Evolutionary conservation across 2,329 filamentous ascomycete genomes (phyloP).

Genomic region (Arthrobotrys sinensis): DNA sequence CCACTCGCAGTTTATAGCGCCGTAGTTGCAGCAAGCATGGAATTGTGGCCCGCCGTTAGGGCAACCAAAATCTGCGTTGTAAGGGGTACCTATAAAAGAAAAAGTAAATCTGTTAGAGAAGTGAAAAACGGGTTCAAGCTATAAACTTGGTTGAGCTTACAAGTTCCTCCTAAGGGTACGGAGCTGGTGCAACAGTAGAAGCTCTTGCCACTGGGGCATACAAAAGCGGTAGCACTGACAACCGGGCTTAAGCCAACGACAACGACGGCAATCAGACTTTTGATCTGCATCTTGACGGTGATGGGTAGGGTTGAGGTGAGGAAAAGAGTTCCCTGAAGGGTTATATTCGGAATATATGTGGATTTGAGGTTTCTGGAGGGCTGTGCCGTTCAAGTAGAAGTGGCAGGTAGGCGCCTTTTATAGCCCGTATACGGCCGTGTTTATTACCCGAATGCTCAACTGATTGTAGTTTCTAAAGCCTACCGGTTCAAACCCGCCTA

Average conservation of each 20-base stretch:
- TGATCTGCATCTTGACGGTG: conserved; percentile 35
- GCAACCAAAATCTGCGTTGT: neutral
- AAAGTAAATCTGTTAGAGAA: conserved; percentile 1
- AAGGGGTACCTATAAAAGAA: neutral
- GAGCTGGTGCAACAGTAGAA: conserved; percentile 48
- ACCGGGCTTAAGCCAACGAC: conserved; percentile 21
- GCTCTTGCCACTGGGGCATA: conserved; percentile 33
- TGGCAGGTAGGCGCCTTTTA: conserved; percentile 8
- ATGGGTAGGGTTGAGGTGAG: neutral
- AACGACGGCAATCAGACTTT: conserved; percentile 28
- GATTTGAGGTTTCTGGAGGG: neutral
- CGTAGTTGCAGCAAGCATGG: conserved; percentile 9
- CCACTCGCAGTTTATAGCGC: neutral
- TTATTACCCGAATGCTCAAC: conserved; percentile 6
- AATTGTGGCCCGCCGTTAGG: neutral
- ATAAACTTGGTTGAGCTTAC: conserved; percentile 10
- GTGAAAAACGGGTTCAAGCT: neutral
- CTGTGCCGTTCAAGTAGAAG: neutral
- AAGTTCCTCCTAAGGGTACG: conserved; percentile 11
- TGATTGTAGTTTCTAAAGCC: neutral
- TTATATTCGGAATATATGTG: neutral
- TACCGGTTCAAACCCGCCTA: neutral
- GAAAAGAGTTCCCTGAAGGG: neutral
- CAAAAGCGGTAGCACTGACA: conserved; percentile 30
- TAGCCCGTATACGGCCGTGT: neutral